Percentiles rank a stretch among this genome's conserved stretches.
Conservation (phyloP, 129 eudicot genomes). For the Flaveria bidentis region DNA sequence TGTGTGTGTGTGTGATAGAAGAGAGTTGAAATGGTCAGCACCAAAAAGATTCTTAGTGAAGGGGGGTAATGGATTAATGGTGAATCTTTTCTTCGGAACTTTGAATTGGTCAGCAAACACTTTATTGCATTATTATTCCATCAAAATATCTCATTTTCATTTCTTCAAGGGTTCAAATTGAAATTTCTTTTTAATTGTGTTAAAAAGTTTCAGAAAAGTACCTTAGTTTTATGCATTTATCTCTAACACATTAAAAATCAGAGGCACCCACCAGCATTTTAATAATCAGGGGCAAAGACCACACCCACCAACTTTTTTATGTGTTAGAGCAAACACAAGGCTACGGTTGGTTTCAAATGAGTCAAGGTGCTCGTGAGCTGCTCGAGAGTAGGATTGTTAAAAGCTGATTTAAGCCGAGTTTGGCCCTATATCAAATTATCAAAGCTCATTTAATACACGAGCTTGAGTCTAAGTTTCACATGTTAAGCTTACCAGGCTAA, state of each 20-base stretch:
- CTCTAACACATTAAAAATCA: conserved; percentile 1
- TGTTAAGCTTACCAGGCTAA: too few species aligned
- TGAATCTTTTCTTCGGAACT: conserved; percentile 25
- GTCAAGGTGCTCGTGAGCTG: too few species aligned
- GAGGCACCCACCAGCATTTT: too few species aligned
- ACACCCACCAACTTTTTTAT: too few species aligned
- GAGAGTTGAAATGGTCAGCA: conserved; percentile 39
- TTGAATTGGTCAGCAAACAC: conserved; percentile 61
- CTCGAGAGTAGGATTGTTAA: too few species aligned
- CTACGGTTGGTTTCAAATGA: too few species aligned
- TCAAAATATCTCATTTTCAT: conserved; percentile 5
- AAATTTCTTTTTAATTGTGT: conserved; percentile 8
- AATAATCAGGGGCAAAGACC: not conserved
- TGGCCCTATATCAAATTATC: too few species aligned
- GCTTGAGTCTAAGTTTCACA: too few species aligned
- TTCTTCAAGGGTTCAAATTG: not conserved
- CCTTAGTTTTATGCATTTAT: not conserved
- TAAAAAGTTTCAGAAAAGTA: not conserved
- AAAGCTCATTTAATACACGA: too few species aligned
- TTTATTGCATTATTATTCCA: conserved; percentile 30
- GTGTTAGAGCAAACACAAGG: too few species aligned
- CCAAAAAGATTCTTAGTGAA: conserved; percentile 24
- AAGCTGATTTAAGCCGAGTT: too few species aligned
- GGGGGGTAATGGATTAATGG: not conserved
- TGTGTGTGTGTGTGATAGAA: not conserved